A percentile compares a stretch with the other conserved stretches of the same genome.
Conservation (phyloP, 768 basidiomycete species). For the Russula compacta region DNA sequence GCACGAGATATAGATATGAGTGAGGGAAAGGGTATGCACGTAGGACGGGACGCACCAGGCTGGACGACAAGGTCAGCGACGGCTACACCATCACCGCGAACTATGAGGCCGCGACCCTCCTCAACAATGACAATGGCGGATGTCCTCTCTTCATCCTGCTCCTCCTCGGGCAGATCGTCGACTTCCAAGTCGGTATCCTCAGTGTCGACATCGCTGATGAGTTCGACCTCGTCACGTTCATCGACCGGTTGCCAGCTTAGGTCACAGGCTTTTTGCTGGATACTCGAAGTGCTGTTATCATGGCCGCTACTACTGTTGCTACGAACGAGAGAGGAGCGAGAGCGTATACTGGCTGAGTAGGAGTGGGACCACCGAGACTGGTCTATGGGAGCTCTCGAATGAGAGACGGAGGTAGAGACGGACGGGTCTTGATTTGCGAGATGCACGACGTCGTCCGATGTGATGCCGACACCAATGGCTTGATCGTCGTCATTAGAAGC, state of each 20-base stretch:
- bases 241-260: slow-evolving; percentile 66
- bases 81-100: slow-evolving; percentile 56
- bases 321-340: slow-evolving; percentile 61
- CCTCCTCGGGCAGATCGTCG: slow-evolving; percentile 33
- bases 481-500: slow-evolving; percentile 52
- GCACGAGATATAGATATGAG: not conserved
- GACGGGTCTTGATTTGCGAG: slow-evolving; percentile 46
- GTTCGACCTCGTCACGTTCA: slow-evolving; percentile 55
- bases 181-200: slow-evolving; percentile 41
- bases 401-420: slow-evolving; percentile 36
- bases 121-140: slow-evolving; percentile 73
- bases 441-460: slow-evolving; percentile 56
- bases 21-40: not conserved
- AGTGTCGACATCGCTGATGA: slow-evolving; percentile 46
- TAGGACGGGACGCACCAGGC: slow-evolving; percentile 49
- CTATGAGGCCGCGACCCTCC: slow-evolving; percentile 77
- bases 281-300: slow-evolving; percentile 31
- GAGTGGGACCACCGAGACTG: slow-evolving; percentile 67
- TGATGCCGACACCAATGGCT: slow-evolving; percentile 47
- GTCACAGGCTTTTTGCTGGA: slow-evolving; percentile 62
- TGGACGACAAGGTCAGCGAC: slow-evolving; percentile 56
- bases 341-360: slow-evolving; percentile 53
- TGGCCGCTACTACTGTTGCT: slow-evolving; percentile 37
- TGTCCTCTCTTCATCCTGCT: slow-evolving; percentile 59
- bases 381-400: slow-evolving; percentile 47